phyloP scores from a whole-genome alignment of 1,139 yeast genomes.

The Eremothecium gossypii region DNA sequence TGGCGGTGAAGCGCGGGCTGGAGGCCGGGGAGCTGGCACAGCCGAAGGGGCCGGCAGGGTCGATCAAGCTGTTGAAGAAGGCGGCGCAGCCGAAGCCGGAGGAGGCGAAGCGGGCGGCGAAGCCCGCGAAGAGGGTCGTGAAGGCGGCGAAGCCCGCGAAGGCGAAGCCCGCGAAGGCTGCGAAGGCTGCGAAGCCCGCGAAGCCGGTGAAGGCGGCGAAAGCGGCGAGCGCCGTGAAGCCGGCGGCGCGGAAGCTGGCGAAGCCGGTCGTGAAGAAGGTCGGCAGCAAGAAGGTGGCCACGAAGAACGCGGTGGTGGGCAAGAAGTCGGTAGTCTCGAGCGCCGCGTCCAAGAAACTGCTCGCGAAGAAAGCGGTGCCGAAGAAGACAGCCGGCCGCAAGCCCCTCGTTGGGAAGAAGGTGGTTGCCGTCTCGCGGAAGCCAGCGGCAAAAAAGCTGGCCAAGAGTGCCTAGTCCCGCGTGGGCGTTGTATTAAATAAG shows the following conservation, averaged over 20 bases:
- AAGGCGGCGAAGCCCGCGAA: slow-evolving; percentile 18
- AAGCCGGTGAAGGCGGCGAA: neutral
- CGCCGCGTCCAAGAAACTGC: slow-evolving; percentile 10
- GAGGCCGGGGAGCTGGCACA: slow-evolving; percentile 66
- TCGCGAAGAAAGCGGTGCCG: slow-evolving; percentile 24
- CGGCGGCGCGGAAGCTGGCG: too few species aligned
- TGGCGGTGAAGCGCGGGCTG: slow-evolving; percentile 76
- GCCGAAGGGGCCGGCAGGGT: slow-evolving; percentile 64
- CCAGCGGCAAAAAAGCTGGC: neutral
- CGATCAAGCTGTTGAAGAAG: slow-evolving; percentile 30
- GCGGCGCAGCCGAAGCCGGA: slow-evolving; percentile 13
- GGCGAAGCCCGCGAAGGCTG: slow-evolving; percentile 17
- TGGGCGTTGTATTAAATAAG: too few species aligned
- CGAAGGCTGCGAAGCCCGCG: slow-evolving; percentile 8
- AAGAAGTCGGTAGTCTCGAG: slow-evolving; percentile 23
- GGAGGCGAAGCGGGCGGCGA: slow-evolving; percentile 19
- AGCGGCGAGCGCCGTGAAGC: slow-evolving; percentile 6
- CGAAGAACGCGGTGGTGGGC: slow-evolving; percentile 24
- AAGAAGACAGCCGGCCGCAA: slow-evolving; percentile 18
- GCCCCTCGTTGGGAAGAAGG: neutral
- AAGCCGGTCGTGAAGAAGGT: slow-evolving; percentile 10
- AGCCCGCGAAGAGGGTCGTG: slow-evolving; percentile 25
- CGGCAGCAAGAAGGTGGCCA: slow-evolving; percentile 25
- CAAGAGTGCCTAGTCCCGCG: neutral
- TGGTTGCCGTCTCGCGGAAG: neutral